Conservation (phyloP, 257 asterid species). For the Echites panduratus region DNA sequence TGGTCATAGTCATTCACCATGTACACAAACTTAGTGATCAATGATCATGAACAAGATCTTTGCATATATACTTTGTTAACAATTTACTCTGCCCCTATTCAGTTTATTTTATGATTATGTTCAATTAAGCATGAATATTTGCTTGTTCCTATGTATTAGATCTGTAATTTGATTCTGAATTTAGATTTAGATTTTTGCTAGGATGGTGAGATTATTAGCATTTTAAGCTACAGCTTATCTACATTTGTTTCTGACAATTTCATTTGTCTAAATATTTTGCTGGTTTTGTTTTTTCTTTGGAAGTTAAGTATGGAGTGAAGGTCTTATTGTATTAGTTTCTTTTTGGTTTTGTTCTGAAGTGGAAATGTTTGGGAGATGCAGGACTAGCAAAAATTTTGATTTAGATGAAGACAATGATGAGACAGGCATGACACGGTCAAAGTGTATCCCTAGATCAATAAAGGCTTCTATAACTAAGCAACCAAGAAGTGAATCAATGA, state of each 20-base stretch:
- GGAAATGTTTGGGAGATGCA: slow-evolving; percentile 30
- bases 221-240: neutral
- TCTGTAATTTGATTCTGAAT: neutral
- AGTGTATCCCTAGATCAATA: slow-evolving; percentile 82
- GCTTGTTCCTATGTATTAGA: neutral
- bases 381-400: slow-evolving; percentile 48
- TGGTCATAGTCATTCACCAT: neutral
- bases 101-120: neutral
- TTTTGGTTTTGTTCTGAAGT: slow-evolving; percentile 11
- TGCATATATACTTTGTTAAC: neutral
- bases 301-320: neutral
- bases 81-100: neutral
- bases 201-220: neutral
- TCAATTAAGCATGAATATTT: neutral
- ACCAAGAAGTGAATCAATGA: slow-evolving; percentile 79
- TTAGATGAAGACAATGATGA: slow-evolving; percentile 53
- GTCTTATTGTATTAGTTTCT: neutral
- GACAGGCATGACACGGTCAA: slow-evolving; percentile 37
- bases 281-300: neutral
- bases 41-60: neutral
- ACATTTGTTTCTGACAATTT: neutral
- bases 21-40: neutral
- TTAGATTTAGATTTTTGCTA: neutral
- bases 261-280: too few species aligned
- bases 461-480: slow-evolving; percentile 71